Evolutionary conservation across 192 early-diverging fungal genomes (phyloP), one percentile per base, ranked within the genome.

Genomic region (Funneliformis geosporum): DNA sequence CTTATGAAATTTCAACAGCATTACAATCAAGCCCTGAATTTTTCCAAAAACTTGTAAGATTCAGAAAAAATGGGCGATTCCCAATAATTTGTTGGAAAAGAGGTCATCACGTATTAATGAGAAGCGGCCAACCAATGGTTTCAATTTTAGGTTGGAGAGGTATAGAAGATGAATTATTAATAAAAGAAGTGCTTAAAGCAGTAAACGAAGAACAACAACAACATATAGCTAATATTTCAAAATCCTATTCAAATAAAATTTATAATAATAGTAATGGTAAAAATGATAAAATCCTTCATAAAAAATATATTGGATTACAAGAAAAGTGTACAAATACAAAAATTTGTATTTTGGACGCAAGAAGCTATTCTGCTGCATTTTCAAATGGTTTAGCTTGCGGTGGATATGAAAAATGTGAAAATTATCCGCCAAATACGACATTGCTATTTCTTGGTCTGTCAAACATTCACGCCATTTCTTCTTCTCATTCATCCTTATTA

Each of bases 71-170:
- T 59, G 77, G 60, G 14, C 81, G 85, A 1, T 86, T 86, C 61
- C 85, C 85, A 10, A 42, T 86, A 38, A 67, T 86, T 28, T 82
- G 81, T 67, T 86, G 85, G 85, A 86, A 80, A 44, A 65, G 77
- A 60, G 81, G 81, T 10, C 81, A 76, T 38, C 73, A 82, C 44
- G 78, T 86, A 18, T 68, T 86, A 12, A 81, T 86, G 85, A 62
- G 85, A 25, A 84, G 85, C 10, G 81, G 81, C 6, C 85, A 86
- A 60, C 85, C 85, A 10, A 86, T 86, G 85, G 82, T 83, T 12
- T 83, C 83, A 3, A 75, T 86, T 25, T 73, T 84, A 18, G 81
- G 83, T n/a, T 72, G 81, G 40, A 80, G 85, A 75, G 85, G 85
- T 5, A 55, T 78, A 16, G 83, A 84, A 62, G 85, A 86, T 60